Evolutionary conservation across 441 rosid genomes (phyloP).

Genomic region (Aquilaria agallochum): DNA sequence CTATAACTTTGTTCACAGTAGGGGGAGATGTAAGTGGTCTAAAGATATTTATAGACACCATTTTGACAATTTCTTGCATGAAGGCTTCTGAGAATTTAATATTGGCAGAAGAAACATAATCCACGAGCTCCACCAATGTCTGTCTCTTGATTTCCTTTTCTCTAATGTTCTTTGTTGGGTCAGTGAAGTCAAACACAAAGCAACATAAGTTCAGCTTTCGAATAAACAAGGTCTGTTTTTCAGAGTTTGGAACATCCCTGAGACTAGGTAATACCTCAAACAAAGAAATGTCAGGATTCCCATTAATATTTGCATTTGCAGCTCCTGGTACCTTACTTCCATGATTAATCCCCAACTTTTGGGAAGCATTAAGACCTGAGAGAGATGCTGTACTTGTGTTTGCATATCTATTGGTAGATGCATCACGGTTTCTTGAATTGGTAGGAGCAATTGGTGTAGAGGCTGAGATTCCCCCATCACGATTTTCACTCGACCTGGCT

Average conservation of each 20-base stretch:
- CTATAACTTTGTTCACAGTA: neutral
- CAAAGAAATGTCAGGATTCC: slow-evolving; percentile 31
- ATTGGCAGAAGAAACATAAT: slow-evolving; percentile 18
- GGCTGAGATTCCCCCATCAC: slow-evolving; percentile 47
- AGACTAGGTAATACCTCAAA: slow-evolving; percentile 81
- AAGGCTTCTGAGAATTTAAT: slow-evolving; percentile 16
- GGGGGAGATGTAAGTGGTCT: slow-evolving; percentile 3
- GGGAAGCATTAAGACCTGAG: slow-evolving; percentile 26
- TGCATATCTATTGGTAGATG: slow-evolving; percentile 25
- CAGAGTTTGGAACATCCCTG: slow-evolving; percentile 71
- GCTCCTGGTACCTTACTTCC: slow-evolving; percentile 44
- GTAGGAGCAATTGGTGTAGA: slow-evolving; percentile 40
- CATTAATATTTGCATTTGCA: slow-evolving; percentile 44
- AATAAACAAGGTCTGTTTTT: slow-evolving; percentile 61
- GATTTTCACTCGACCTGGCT: slow-evolving; percentile 52
- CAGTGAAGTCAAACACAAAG: slow-evolving; percentile 52
- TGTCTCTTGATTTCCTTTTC: slow-evolving; percentile 82
- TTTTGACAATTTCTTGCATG: slow-evolving; percentile 19
- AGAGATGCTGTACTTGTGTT: slow-evolving; percentile 27
- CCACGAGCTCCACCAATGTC: slow-evolving; percentile 32
- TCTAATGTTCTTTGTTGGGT: slow-evolving; percentile 58
- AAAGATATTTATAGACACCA: slow-evolving; percentile 25
- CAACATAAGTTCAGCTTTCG: slow-evolving; percentile 61
- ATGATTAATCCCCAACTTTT: slow-evolving; percentile 36
- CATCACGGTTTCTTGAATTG: slow-evolving; percentile 44